Evolutionary conservation across 2,329 filamentous ascomycete species (phyloP), one percentile per base, ranked within the genome.

Genomic region (Lecanicillium sp.): DNA sequence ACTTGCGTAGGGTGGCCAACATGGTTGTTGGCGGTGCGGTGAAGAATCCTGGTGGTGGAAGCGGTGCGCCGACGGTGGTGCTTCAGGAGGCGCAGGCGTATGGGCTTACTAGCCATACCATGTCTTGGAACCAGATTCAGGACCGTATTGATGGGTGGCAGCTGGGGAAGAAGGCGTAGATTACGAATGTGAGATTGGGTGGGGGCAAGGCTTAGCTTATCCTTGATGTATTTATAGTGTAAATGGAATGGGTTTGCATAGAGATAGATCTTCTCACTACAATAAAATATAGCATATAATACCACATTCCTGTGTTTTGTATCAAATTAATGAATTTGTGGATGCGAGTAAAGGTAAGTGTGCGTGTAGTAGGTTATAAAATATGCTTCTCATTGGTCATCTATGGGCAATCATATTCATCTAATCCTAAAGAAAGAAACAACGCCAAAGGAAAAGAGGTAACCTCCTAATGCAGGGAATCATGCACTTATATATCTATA

Each of bases 21-120:
- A 68, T 78, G 49, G 81, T 98, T 8, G 79, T 95, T 40, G 77
- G 82, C 32, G 92, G 92, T 1, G 58, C 77, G 47, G 81, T 94
- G 4, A 55, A 75, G 45, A 96, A 95, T 58, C 57, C 65, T 0
- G 90, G 90, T 1, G 57, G 67, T 1, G 90, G 92, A 3, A 92
- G 80, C 45, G 92, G 92, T 12, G 83, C 86, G 15, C 92, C 92
- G 4, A 98, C 92, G 0, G 88, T 98, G 17, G 90, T 98, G 32
- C 57, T 98, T 52, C 90, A 96, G 68, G 90, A 95, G 65, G 87
- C 87, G 17, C 79, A 89, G 56, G 73, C 84, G 48, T 76, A 82
- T 39, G 81, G 81, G 1, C 70, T 82, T 19, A 78, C 70, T 52
- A 71, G 78, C 47, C 82, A 76, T 49, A 67, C 79, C 22, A 76